Conservation (phyloP, 1,139 yeast species). For the Barnettozyma hawaiiensis region DNA sequence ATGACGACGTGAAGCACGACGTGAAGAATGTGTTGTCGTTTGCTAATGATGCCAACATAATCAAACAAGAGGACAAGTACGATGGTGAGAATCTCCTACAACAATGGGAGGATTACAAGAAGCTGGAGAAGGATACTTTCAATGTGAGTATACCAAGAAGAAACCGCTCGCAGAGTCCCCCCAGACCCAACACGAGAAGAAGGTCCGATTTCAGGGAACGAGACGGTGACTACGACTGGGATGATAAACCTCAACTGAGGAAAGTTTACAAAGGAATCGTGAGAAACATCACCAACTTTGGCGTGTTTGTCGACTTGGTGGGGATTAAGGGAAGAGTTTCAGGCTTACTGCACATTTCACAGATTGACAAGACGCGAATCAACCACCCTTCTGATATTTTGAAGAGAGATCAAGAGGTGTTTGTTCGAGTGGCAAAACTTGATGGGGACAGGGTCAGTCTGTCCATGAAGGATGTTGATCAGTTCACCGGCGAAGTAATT, state of each 20-base stretch:
- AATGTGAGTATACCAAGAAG: neutral
- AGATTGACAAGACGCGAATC: constrained; percentile 48
- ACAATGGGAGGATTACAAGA: constrained; percentile 22
- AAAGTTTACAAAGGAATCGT: constrained; percentile 57
- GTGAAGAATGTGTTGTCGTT: constrained; percentile 7
- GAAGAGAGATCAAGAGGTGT: constrained; percentile 54
- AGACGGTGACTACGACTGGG: constrained; percentile 16
- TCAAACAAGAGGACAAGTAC: constrained; percentile 15
- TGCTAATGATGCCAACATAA: constrained; percentile 14
- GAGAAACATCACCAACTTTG: constrained; percentile 56
- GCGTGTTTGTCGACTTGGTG: constrained; percentile 63
- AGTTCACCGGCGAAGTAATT: constrained; percentile 51
- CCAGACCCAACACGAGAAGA: neutral
- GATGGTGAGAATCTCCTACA: constrained; percentile 8
- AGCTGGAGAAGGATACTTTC: constrained; percentile 12
- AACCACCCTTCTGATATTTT: constrained; percentile 57
- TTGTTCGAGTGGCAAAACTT: constrained; percentile 50
- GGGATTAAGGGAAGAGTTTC: constrained; percentile 35
- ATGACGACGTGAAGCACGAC: too few species aligned
- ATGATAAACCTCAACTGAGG: constrained; percentile 35
- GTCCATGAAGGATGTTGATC: constrained; percentile 74
- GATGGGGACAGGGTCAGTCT: constrained; percentile 51
- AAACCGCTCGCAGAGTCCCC: constrained; percentile 14
- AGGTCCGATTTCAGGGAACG: constrained; percentile 17
- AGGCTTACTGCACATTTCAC: constrained; percentile 79